A percentile compares a stretch with the other conserved stretches of the same genome.
Evolutionary conservation across 2,329 filamentous ascomycete genomes (phyloP).

Genomic region (Hypoxylon rubiginosum): DNA sequence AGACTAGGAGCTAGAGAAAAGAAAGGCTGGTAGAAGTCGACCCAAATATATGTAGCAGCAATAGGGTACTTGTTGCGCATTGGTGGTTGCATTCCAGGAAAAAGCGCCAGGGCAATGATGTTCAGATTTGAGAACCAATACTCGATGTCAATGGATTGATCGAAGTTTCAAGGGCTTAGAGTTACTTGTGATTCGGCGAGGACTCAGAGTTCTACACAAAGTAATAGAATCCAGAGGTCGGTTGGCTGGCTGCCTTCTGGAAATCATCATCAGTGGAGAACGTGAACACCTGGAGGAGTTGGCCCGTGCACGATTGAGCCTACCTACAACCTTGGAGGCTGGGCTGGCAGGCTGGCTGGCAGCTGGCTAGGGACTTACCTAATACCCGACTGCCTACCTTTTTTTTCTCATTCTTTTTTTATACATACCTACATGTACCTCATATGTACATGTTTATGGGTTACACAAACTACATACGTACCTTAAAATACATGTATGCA

Average conservation of each 20-base stretch:
- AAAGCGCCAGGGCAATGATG: conserved; percentile 5
- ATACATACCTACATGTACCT: too few relatives aligned
- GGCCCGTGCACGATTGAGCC: conserved; percentile 25
- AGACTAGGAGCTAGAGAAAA: conserved; percentile 17
- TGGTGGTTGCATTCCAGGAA: conserved; percentile 33
- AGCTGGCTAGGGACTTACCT: too few relatives aligned
- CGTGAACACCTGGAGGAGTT: not conserved
- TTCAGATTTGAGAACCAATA: conserved; percentile 3
- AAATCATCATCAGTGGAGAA: conserved; percentile 43
- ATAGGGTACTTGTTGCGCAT: conserved; percentile 18
- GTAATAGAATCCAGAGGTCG: conserved; percentile 20
- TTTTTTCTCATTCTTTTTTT: too few relatives aligned
- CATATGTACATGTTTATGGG: not conserved
- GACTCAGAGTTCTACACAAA: not conserved
- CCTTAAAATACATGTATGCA: not conserved
- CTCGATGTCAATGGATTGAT: conserved; percentile 1
- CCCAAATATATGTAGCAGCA: conserved; percentile 7
- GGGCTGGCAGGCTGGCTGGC: too few relatives aligned
- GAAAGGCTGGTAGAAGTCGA: conserved; percentile 21
- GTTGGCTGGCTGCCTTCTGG: conserved; percentile 22
- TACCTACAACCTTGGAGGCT: too few relatives aligned
- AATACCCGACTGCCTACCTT: too few relatives aligned
- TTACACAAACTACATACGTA: not conserved
- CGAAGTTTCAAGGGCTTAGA: conserved; percentile 1
- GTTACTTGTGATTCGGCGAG: not conserved